phyloP scores from a whole-genome alignment of 257 asterid species.

The Lantana camara region DNA sequence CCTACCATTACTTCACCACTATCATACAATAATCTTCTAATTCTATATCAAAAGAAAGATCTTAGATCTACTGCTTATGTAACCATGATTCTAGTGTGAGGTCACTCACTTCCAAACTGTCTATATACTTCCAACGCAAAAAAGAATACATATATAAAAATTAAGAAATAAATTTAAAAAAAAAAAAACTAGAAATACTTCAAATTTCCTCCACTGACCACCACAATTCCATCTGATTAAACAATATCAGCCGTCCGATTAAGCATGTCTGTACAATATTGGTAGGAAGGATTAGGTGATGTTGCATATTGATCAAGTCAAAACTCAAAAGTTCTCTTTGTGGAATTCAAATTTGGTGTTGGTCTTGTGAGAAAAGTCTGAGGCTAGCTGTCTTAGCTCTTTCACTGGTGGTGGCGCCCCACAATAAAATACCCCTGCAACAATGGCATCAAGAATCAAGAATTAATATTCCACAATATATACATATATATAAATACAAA shows the following conservation, averaged over 20 bases:
- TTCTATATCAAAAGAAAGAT: not conserved
- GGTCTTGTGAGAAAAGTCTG: slow-evolving; percentile 63
- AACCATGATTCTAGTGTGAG: slow-evolving; percentile 32
- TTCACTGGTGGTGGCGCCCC: slow-evolving; percentile 67
- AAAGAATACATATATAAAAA: too few relatives aligned
- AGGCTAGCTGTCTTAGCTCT: slow-evolving; percentile 57
- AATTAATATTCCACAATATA: too few relatives aligned
- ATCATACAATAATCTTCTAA: not conserved
- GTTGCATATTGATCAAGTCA: too few relatives aligned
- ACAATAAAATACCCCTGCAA: slow-evolving; percentile 75
- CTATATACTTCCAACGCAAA: not conserved
- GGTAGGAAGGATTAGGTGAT: not conserved
- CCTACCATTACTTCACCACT: slow-evolving; percentile 25
- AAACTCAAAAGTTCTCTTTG: slow-evolving; percentile 66
- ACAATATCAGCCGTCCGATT: not conserved
- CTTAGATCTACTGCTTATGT: slow-evolving; percentile 22
- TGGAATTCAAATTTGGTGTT: slow-evolving; percentile 68
- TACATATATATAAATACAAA: too few relatives aligned
- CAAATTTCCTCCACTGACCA: slow-evolving; percentile 17
- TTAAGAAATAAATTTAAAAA: not conserved
- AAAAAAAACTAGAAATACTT: slow-evolving; percentile 17
- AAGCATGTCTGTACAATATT: slow-evolving; percentile 14
- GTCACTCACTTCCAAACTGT: slow-evolving; percentile 14
- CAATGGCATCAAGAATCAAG: not conserved
- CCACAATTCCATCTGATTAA: not conserved